Evolutionary conservation across 345 rosid genomes (phyloP).

Genomic region (Reutealis trisperma): DNA sequence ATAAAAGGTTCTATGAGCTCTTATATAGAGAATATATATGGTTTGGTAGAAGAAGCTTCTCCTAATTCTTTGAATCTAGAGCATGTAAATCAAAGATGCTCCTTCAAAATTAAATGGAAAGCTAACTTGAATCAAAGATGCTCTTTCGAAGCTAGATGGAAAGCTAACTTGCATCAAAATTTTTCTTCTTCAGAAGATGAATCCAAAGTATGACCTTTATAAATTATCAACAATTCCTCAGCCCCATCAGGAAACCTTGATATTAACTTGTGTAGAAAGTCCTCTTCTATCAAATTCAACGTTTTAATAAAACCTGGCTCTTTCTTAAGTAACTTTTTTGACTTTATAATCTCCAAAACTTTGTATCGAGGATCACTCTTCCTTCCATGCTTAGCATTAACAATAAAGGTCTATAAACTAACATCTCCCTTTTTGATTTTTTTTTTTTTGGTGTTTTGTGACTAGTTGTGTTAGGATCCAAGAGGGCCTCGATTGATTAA

Average conservation of each 20-base stretch:
- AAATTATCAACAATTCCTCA: slow-evolving; percentile 37
- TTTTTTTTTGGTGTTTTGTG: too few species aligned
- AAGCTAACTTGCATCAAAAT: not conserved
- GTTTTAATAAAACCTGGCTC: slow-evolving; percentile 8
- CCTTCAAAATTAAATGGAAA: too few species aligned
- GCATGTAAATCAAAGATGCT: too few species aligned
- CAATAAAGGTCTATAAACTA: slow-evolving; percentile 20
- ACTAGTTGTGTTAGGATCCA: too few species aligned
- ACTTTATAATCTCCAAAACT: slow-evolving; percentile 36
- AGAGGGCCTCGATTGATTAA: too few species aligned
- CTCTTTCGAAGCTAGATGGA: too few species aligned
- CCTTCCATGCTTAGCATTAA: slow-evolving; percentile 38
- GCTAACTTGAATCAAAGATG: not conserved
- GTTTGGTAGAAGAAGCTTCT: too few species aligned
- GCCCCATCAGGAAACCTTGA: slow-evolving; percentile 30
- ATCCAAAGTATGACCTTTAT: slow-evolving; percentile 22
- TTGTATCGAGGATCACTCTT: slow-evolving; percentile 39
- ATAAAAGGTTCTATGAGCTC: too few species aligned
- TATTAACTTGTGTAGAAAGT: slow-evolving; percentile 35
- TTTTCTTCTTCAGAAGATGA: slow-evolving; percentile 2
- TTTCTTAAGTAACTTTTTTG: slow-evolving; percentile 33
- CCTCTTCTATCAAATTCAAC: slow-evolving; percentile 14
- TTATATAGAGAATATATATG: too few species aligned
- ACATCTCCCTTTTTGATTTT: slow-evolving; percentile 26
- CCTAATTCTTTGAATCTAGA: too few species aligned